These are phyloP conservation scores for Acacia concinna DNA, from an alignment of 331 rosid species.

Conservation along the genomic window DNA sequence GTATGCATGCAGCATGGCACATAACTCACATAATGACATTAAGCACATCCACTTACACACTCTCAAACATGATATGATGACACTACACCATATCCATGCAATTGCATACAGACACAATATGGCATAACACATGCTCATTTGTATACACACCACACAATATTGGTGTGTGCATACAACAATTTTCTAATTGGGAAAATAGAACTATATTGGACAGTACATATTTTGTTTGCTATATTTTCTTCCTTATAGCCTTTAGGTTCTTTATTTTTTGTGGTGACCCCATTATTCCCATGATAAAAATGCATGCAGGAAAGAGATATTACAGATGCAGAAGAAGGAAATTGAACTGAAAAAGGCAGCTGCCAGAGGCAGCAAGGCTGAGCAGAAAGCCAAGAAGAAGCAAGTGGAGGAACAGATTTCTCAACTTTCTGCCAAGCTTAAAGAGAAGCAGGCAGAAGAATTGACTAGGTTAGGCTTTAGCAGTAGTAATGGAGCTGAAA, in stretches of 20 bases:
- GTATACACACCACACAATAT: not conserved
- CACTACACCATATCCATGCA: not conserved
- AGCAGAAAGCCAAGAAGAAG: slow-evolving; percentile 87
- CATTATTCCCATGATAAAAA: slow-evolving; percentile 15
- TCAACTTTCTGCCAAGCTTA: slow-evolving; percentile 70
- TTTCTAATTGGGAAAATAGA: not conserved
- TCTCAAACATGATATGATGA: not conserved
- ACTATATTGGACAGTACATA: not conserved
- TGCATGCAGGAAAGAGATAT: slow-evolving; percentile 76
- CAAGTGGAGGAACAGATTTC: slow-evolving; percentile 93
- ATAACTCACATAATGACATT: not conserved
- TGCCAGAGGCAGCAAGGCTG: slow-evolving; percentile 98
- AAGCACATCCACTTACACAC: not conserved
- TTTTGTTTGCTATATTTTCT: not conserved
- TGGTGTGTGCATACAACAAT: not conserved
- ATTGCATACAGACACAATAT: not conserved
- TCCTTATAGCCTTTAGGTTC: not conserved
- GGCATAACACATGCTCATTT: not conserved
- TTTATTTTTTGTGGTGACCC: slow-evolving; percentile 14
- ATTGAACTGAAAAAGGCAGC: slow-evolving; percentile 78
- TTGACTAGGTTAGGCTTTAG: slow-evolving; percentile 73
- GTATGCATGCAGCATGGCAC: not conserved
- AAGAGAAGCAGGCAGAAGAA: slow-evolving; percentile 74
- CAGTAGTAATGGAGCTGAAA: slow-evolving; percentile 51
- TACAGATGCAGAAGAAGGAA: slow-evolving; percentile 82